Base-by-base conservation (phyloP, 441 rosid genomes). In the Jatropha multifida region DNA sequence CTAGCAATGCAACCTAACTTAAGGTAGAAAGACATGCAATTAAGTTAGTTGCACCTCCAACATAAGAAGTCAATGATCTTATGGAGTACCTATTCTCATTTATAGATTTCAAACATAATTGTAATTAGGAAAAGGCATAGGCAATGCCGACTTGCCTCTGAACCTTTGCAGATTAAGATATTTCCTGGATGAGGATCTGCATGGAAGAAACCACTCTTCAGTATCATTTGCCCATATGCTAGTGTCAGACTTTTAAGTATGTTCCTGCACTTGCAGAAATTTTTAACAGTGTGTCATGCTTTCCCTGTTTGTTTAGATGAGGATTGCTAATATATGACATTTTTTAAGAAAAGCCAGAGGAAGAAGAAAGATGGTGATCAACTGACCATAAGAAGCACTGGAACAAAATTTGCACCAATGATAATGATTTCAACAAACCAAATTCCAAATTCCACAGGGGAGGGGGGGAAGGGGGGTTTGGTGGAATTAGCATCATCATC, bases 181-280 rank as follows among this genome's bases (percentile, higher is more conserved):
- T 93, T 95, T 80, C 98, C 99, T 3, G 98, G 99, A 83, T 95
- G 98, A 54, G 98, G 97, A 89, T 95, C 98, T n/a, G 97, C 97
- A 70, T 92, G 99, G 87, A 93, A 93, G 89, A 87, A 92, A 75
- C 97, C 98, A 73, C 96, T 93, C 88, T 90, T 93, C 84, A 95
- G 85, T 82, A 95, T 93, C 98, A 95, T 93, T 83, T 95, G 95
- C 68, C 99, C 97, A 79, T 95, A 95, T 7, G 99, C 95, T 68
- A 80, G 83, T 58, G 96, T 89, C 84, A 95, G 83, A 81, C 91
- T 92, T 80, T 85, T 81, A 14, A 93, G 92, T 84, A 95, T 92
- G 76, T 86, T 93, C 90, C 95, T 95, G 92, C 78, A 82, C 44
- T 37, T 49, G 67, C 68, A 78, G 65, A 76, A 61, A 32, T 32